Base-by-base conservation (phyloP, 1,284 basidiomycete species). In the Heliocybe sulcata region DNA sequence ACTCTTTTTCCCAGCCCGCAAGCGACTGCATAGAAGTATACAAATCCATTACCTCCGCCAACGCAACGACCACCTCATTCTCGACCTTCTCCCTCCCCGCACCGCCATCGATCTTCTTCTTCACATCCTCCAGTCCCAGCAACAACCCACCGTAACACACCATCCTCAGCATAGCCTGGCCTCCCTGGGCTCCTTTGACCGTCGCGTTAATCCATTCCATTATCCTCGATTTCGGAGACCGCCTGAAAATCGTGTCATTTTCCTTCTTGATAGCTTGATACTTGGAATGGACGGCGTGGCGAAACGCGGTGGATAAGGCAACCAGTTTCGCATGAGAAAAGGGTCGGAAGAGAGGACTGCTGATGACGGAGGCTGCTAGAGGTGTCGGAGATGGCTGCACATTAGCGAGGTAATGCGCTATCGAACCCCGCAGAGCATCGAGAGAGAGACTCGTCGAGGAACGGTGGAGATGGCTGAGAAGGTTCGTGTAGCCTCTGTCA, bases 21-120 rank as follows among this genome's bases (percentile, higher is more conserved):
- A 68, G 66, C 11, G 64, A 58, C 22, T 63, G 58, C 49, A 61
- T 63, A 53, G 66, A 64, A 20, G 67, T 68, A 59, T 83, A 80
- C n/a, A 74, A 65, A 59, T 90, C 87, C 65, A 88, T 79, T 8
- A 82, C 76, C 64, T 90, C 87, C 8, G 88, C 87, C 31, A 88
- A 71, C 2, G 83, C 78, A 29, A 90, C 71, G 16, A 90, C 73
- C 25, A 82, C 64, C 62, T 85, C 82, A 55, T 86, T 79, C 65
- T 90, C 84, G 3, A 84, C 74, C 50, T 63, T 66, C 2, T 68
- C 69, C 53, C 74, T 76, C 47, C 64, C 64, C 9, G 66, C 25
- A 63, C 58, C 26, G 61, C 61, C 31, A 63, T 56, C 35, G 26
- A 58, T 55, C 29, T 65, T 63, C 2, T 58, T 56, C 67, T 66